Evolutionary conservation across 2,329 filamentous ascomycete genomes (phyloP).

Genomic region (Colletotrichum sp.): DNA sequence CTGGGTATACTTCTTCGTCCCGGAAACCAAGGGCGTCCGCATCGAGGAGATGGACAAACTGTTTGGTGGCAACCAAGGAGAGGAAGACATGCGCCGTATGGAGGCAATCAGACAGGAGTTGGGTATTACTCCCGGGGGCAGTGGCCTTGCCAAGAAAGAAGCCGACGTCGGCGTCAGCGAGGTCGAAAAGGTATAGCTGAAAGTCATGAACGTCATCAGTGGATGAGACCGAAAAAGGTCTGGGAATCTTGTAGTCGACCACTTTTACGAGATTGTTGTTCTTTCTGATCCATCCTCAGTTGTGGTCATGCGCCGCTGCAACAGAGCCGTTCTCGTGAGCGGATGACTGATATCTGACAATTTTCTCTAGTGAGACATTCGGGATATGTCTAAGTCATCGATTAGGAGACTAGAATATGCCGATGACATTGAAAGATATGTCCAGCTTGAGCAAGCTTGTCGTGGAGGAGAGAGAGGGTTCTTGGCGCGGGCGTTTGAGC

Average conservation of each 20-base stretch:
- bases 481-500: neutral
- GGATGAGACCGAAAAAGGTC: neutral
- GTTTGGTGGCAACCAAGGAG: conserved; percentile 31
- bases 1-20: conserved; percentile 60
- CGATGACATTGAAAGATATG: neutral
- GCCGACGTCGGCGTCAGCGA: neutral
- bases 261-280: neutral
- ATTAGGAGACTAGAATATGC: neutral
- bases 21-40: conserved; percentile 60
- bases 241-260: neutral
- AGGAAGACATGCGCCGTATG: neutral
- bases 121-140: neutral
- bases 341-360: neutral
- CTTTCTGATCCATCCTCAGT: neutral
- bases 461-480: neutral
- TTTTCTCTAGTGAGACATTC: neutral
- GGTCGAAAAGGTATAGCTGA: neutral
- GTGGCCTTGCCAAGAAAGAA: neutral
- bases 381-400: neutral
- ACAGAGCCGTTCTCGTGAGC: neutral
- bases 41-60: conserved; percentile 61
- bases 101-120: neutral
- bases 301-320: neutral
- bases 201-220: neutral
- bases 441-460: neutral